phyloP scores from a whole-genome alignment of 768 basidiomycete genomes.

The Sistotremastrum niveocremeum region DNA sequence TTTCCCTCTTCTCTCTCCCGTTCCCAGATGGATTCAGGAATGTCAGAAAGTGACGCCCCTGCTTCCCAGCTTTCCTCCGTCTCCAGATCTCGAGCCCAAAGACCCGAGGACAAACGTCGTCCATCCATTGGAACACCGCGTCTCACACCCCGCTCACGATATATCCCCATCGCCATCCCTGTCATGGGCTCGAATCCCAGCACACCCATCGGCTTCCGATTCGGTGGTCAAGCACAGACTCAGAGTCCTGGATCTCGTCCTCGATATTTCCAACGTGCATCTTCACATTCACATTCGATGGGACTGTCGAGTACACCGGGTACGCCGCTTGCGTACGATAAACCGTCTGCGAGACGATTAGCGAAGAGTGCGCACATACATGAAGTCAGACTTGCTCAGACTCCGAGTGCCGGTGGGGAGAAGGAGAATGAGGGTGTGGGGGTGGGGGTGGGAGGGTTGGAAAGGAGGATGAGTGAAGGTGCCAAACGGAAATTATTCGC shows the following conservation, averaged over 20 bases:
- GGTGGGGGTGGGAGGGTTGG: not conserved
- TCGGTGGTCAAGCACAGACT: conserved; percentile 33
- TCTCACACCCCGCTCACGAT: no score
- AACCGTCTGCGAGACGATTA: conserved; percentile 34
- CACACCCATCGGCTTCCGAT: conserved; percentile 22
- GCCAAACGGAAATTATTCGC: no score
- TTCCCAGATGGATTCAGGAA: no score
- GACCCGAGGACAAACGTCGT: no score
- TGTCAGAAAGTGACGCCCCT: no score
- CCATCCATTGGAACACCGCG: no score
- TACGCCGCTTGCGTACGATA: not conserved
- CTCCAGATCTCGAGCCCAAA: no score
- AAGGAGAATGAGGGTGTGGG: conserved; percentile 5
- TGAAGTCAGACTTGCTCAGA: conserved; percentile 30
- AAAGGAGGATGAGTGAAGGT: not conserved
- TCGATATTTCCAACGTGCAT: conserved; percentile 15
- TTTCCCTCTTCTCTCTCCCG: no score
- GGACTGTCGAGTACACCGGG: conserved; percentile 13
- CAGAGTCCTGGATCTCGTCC: conserved; percentile 10
- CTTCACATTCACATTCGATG: conserved; percentile 25
- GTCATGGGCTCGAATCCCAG: conserved; percentile 18
- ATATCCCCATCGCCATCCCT: conserved; percentile 3
- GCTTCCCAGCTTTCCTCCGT: no score
- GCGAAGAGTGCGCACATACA: conserved; percentile 59
- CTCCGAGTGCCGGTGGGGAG: not conserved